Evolutionary conservation across 176 grass and related monocot species (phyloP), one percentile per base, ranked within the genome.

Genomic region (Oryza rufipogon): DNA sequence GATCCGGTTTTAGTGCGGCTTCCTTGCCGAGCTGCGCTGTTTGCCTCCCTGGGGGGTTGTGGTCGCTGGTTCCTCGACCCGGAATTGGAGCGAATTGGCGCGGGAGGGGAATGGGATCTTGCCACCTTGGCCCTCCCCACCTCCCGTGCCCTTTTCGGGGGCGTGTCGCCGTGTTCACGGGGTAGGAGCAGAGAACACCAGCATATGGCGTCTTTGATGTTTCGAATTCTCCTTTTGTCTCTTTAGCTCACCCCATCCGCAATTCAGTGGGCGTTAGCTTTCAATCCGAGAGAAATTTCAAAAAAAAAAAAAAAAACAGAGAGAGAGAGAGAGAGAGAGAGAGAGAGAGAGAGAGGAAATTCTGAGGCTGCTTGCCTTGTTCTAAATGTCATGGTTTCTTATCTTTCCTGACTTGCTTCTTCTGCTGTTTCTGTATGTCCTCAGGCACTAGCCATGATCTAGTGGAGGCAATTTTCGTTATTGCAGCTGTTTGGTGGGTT

Each of bases 401-500:
- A 13, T 26, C 3, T 38, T 11, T 23, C 23, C 25, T 2, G 28
- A 64, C 32, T 13, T n/a, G 4, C 63, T 85, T 64, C n/a, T 1
- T 19, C 36, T 56, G 17, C 19, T 15, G 1, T 11, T 6, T 38
- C 36, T 78, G 8, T 33, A 36, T 23, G 49, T 64, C 12, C 39
- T 34, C 74, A 85, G 83, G 83, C 65, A 6, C 47, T 42, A n/a
- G 17, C 39, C 80, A 69, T 71, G 81, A 14, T 70, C 47, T 74
- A 78, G 39, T n/a, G 70, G 70, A 84, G 76, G 17, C 13, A 38
- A 26, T 64, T 64, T 69, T 70, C 47, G 5, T 33, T 63, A n/a
- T 63, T 56, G 75, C 80, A 52, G 80, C 68, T 86, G 84, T 79
- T 74, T 52, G 89, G 83, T 69, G 75, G 63, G 48, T 56, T 81